Base-by-base conservation (phyloP, 2,329 filamentous ascomycete species). In the Chaetomium olivaceum region DNA sequence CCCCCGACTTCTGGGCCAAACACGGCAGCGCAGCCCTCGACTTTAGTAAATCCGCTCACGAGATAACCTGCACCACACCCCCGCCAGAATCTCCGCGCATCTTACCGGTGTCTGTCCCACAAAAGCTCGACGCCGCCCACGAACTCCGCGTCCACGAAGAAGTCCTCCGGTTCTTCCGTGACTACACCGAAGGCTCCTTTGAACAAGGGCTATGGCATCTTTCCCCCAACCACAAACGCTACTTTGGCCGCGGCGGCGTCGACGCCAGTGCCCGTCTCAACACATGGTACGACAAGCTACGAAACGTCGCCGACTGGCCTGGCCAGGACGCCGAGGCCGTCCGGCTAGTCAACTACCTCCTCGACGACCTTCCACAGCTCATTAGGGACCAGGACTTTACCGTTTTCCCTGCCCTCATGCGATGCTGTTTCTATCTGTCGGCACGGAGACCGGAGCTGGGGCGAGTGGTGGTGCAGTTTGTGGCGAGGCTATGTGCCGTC, bases 61-160 rank as follows among this genome's bases (percentile, higher is more conserved):
- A 72, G 12, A 73, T 73, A 56, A 68, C 65, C 43, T 73, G 71
- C 69, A 68, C 67, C 27, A 73, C 72, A 27, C 73, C 72, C 1
- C 69, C 70, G 11, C 70, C 71, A 11, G 61, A 64, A 58, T 43
- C 64, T 12, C 61, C 63, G 25, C 29, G 9, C 14, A 31, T 21
- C 4, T 7, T 46, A 11, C 27, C 67, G 7, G 19, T 33, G 16
- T 57, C 50, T 0, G 36, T 68, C 2, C 69, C 69, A 8, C 52
- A 21, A 5, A 58, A 58, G 52, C 66, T 69, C 9, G 60, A 67
- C n/a, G 60, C 64, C 4, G 51, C 68, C 4, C 54, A 48, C 12
- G 64, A 71, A 8, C 31, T 61, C 7, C 67, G 59, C 29, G 48
- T 72, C 3, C 61, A 70, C 36, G 71, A 73, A 21, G 71, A 74